Evolutionary conservation across 1,284 basidiomycete species (phyloP).

Genomic region (Stygiomarasmius scandens): DNA sequence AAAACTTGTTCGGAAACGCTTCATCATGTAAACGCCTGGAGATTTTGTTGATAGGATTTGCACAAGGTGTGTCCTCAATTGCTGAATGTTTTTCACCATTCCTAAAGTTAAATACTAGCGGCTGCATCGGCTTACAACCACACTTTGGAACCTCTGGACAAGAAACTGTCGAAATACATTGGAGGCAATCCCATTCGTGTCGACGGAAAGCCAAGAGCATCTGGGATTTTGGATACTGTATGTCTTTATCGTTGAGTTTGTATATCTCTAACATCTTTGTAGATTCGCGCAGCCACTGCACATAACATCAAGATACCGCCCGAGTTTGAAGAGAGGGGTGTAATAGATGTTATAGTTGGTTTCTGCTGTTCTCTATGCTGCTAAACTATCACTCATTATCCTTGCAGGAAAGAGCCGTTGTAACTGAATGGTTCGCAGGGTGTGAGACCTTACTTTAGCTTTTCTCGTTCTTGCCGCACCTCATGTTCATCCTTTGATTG

Average conservation of each 20-base stretch:
- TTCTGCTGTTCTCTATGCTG: not conserved
- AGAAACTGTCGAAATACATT: conserved; percentile 68
- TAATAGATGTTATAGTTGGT: conserved; percentile 63
- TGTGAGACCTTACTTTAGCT: conserved; percentile 35
- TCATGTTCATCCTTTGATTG: not conserved
- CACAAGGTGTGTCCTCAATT: conserved; percentile 46
- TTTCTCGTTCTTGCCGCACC: not conserved
- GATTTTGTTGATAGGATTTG: conserved; percentile 63
- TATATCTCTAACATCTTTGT: not conserved
- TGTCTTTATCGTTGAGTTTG: conserved; percentile 27
- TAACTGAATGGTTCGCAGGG: conserved; percentile 81
- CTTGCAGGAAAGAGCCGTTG: conserved; percentile 69
- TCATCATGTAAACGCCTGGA: conserved; percentile 69
- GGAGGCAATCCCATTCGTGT: conserved; percentile 71
- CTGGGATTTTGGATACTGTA: conserved; percentile 81
- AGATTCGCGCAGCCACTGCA: conserved; percentile 70
- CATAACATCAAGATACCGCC: conserved; percentile 72
- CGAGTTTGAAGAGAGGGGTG: conserved; percentile 65
- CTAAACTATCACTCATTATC: not conserved
- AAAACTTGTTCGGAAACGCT: conserved; percentile 75
- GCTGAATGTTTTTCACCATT: not conserved
- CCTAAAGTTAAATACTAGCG: too few relatives aligned
- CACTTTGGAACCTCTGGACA: conserved; percentile 65
- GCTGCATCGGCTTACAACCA: conserved; percentile 70
- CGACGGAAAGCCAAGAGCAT: conserved; percentile 77